A percentile compares a stretch with the other conserved stretches of the same genome.
Evolutionary conservation across 2,329 filamentous ascomycete genomes (phyloP).

Genomic region (Phaeosphaeriaceae sp.): DNA sequence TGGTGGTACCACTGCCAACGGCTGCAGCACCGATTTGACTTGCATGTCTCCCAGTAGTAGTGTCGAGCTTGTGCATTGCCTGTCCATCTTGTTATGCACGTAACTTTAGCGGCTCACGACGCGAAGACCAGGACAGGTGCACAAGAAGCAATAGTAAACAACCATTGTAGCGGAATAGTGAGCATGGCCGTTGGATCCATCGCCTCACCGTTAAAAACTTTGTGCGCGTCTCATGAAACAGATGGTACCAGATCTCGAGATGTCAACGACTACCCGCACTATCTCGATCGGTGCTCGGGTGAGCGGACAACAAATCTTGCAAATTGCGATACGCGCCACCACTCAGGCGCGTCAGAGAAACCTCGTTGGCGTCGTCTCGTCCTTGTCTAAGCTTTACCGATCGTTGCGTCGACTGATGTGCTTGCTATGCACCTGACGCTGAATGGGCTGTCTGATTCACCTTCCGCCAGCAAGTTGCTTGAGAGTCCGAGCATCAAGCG

Average conservation of each 20-base stretch:
- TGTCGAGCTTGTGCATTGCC: slow-evolving; percentile 12
- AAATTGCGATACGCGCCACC: background rate
- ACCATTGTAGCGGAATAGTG: background rate
- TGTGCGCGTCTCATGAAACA: slow-evolving; percentile 7
- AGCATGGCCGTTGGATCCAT: slow-evolving; percentile 6
- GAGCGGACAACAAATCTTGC: background rate
- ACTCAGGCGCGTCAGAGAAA: background rate
- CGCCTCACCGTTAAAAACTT: slow-evolving; percentile 11
- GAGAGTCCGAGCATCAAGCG: background rate
- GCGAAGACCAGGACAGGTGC: slow-evolving; percentile 7
- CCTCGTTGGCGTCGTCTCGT: background rate
- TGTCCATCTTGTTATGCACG: slow-evolving; percentile 13
- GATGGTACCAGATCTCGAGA: slow-evolving; percentile 2
- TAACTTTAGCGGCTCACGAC: slow-evolving; percentile 11
- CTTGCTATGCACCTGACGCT: background rate
- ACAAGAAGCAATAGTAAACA: slow-evolving; percentile 18
- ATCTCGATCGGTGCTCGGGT: slow-evolving; percentile 18
- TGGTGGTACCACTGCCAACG: slow-evolving; percentile 10
- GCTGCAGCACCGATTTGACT: slow-evolving; percentile 8
- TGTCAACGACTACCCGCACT: slow-evolving; percentile 19
- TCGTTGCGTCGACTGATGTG: background rate
- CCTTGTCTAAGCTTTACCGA: background rate
- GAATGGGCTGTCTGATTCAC: background rate
- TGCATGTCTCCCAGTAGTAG: slow-evolving; percentile 6
- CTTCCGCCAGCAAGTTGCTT: background rate